phyloP scores from a whole-genome alignment of 2,329 filamentous ascomycete genomes.

The Xylaria sp. region DNA sequence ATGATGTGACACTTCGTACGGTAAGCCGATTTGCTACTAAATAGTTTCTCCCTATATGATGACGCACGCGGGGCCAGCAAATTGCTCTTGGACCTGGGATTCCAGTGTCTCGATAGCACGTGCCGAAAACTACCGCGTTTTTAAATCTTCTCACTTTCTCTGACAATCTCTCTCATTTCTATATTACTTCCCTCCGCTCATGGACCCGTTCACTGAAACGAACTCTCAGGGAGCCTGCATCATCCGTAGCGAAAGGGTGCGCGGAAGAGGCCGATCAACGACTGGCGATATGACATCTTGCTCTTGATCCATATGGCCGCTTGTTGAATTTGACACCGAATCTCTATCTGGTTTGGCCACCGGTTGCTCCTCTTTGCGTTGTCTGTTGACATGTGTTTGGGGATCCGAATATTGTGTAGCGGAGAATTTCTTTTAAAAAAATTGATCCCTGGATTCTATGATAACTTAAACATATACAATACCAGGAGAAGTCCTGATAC shows the following conservation, averaged over 20 bases:
- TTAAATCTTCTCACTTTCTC: constrained; percentile 73
- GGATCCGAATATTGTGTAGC: background rate
- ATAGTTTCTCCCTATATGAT: constrained; percentile 52
- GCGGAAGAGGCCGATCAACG: background rate
- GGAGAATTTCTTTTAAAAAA: too few relatives aligned
- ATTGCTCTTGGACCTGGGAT: constrained; percentile 48
- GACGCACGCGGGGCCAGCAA: constrained; percentile 66
- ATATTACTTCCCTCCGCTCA: background rate
- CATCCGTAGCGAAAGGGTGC: too few relatives aligned
- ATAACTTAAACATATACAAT: too few relatives aligned
- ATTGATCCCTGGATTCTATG: too few relatives aligned
- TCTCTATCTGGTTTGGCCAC: background rate
- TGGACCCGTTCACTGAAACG: constrained; percentile 18
- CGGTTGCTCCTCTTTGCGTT: background rate
- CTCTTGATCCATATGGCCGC: background rate
- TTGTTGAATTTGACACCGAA: background rate
- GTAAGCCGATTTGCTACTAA: constrained; percentile 31
- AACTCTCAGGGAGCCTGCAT: constrained; percentile 10
- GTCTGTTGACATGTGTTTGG: background rate
- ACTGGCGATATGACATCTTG: background rate
- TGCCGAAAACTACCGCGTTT: constrained; percentile 73
- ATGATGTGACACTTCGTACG: background rate
- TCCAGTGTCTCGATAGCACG: constrained; percentile 41
- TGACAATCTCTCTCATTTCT: constrained; percentile 53
- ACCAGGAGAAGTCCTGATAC: too few relatives aligned